These are phyloP conservation scores for Fremontodendron californicum DNA, from an alignment of 345 rosid genomes.

Conservation along the genomic window DNA sequence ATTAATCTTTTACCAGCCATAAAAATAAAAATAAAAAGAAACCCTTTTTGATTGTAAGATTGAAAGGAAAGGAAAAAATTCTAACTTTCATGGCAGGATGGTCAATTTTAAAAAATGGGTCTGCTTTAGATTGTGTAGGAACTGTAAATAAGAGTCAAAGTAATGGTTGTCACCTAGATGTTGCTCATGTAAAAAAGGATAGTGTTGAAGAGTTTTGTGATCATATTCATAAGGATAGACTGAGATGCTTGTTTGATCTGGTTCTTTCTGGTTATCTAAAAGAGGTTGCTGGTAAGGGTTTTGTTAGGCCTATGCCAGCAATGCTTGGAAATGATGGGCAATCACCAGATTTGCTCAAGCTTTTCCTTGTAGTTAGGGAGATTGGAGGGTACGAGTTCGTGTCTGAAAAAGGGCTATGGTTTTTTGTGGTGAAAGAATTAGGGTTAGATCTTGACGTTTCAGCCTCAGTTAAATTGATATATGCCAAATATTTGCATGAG, in stretches of 20 bases:
- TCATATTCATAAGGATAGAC: constrained; percentile 25
- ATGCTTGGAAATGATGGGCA: constrained; percentile 53
- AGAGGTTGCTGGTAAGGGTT: constrained; percentile 38
- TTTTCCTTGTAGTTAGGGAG: constrained; percentile 54
- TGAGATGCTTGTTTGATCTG: constrained; percentile 50
- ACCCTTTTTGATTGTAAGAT: not conserved
- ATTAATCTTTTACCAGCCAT: not conserved
- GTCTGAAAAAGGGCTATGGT: constrained; percentile 48
- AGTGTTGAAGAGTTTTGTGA: constrained; percentile 25
- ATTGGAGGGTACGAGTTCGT: constrained; percentile 59
- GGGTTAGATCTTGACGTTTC: constrained; percentile 39
- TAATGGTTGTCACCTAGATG: constrained; percentile 17
- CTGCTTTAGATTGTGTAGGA: constrained; percentile 30
- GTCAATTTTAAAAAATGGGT: constrained; percentile 37
- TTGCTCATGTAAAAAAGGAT: constrained; percentile 18
- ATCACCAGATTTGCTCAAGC: constrained; percentile 55
- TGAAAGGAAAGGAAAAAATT: not conserved
- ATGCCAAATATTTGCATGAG: constrained; percentile 47
- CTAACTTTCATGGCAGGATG: constrained; percentile 51
- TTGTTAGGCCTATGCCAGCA: constrained; percentile 44
- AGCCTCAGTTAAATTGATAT: constrained; percentile 46
- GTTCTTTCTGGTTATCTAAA: constrained; percentile 41
- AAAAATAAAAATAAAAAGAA: too few species aligned
- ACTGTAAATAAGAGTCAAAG: constrained; percentile 3
- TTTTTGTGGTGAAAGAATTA: constrained; percentile 41